These are phyloP conservation scores for Umbelopsis vinacea DNA, from an alignment of 192 early-diverging fungal species.

Conservation along the genomic window DNA sequence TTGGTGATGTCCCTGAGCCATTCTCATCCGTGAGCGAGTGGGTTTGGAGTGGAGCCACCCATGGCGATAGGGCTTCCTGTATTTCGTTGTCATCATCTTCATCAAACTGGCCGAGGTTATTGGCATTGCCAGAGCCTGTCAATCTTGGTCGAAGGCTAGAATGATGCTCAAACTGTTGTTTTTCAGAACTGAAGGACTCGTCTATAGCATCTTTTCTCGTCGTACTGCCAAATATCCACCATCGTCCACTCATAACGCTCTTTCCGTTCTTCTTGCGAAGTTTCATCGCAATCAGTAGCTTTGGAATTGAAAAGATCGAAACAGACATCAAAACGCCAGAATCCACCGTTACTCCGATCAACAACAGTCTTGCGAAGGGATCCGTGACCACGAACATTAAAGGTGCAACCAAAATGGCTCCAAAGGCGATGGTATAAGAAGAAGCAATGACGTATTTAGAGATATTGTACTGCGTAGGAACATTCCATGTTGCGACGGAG, in stretches of 20 bases:
- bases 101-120: neutral
- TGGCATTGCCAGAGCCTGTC: neutral
- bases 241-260: neutral
- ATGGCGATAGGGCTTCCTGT: neutral
- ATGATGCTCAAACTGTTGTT: neutral
- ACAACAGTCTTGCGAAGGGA: neutral
- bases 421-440: slow-evolving; percentile 20
- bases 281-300: neutral
- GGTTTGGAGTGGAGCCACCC: slow-evolving; percentile 14
- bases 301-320: slow-evolving; percentile 13
- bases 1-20: neutral
- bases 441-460: slow-evolving; percentile 21
- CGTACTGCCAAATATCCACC: neutral
- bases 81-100: neutral
- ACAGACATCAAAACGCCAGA: slow-evolving; percentile 13
- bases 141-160: neutral
- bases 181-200: neutral
- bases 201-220: neutral
- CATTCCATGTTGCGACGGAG: slow-evolving; percentile 21
- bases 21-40: slow-evolving; percentile 7
- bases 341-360: slow-evolving; percentile 5
- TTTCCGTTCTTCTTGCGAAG: neutral
- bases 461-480: slow-evolving; percentile 24
- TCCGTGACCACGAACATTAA: slow-evolving; percentile 3
- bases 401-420: slow-evolving; percentile 11